phyloP scores from a whole-genome alignment of 75 land plant species.

The Selaginella moellendorffii region DNA sequence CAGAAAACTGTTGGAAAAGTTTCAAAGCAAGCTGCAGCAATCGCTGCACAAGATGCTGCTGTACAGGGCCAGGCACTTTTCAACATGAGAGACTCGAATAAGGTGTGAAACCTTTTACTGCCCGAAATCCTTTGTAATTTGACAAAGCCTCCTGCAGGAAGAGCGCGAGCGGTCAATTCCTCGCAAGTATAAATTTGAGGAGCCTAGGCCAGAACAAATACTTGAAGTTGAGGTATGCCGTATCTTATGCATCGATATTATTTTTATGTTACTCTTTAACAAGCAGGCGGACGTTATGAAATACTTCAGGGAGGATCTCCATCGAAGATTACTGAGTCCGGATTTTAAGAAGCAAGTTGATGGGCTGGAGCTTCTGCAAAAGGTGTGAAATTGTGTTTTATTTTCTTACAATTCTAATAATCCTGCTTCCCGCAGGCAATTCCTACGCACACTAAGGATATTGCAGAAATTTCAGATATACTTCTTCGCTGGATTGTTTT shows the following conservation, averaged over 20 bases:
- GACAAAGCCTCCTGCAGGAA: slow-evolving; percentile 33
- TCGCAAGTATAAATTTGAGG: slow-evolving; percentile 92
- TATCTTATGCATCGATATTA: slow-evolving; percentile 5
- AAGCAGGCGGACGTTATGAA: slow-evolving; percentile 58
- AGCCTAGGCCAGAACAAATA: slow-evolving; percentile 70
- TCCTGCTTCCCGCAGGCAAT: slow-evolving; percentile 39
- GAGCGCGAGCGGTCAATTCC: slow-evolving; percentile 68
- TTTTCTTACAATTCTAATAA: background rate
- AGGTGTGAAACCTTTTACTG: slow-evolving; percentile 48
- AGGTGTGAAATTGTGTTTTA: slow-evolving; percentile 28
- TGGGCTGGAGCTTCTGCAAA: slow-evolving; percentile 84
- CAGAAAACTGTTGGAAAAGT: slow-evolving; percentile 43
- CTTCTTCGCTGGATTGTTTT: slow-evolving; percentile 78
- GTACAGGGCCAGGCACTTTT: slow-evolving; percentile 83
- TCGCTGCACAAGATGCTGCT: slow-evolving; percentile 47
- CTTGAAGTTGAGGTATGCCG: slow-evolving; percentile 80
- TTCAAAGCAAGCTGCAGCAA: slow-evolving; percentile 48
- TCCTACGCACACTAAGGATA: slow-evolving; percentile 49
- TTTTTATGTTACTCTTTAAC: slow-evolving; percentile 12
- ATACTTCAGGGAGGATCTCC: slow-evolving; percentile 82
- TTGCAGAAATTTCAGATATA: slow-evolving; percentile 69
- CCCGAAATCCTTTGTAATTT: background rate
- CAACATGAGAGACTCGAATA: slow-evolving; percentile 79
- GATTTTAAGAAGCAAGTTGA: slow-evolving; percentile 98
- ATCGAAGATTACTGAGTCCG: slow-evolving; percentile 58